Evolutionary conservation across 2,329 filamentous ascomycete genomes (phyloP).

Genomic region (Aspergillus proliferans): DNA sequence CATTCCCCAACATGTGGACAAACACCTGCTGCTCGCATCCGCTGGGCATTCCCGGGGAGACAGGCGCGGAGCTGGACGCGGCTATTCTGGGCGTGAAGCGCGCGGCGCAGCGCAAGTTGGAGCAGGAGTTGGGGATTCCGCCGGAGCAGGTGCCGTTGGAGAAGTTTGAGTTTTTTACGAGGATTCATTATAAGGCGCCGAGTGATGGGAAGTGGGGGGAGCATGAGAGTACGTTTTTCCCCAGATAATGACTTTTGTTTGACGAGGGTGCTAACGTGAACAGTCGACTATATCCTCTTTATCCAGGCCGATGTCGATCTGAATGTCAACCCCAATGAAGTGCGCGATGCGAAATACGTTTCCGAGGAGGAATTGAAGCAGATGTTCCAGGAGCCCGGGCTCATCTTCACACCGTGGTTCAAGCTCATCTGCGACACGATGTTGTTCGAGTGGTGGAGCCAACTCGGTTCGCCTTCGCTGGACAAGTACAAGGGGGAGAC

Average conservation of each 20-base stretch:
- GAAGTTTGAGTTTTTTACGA: slow-evolving; percentile 85
- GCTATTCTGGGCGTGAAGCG: slow-evolving; percentile 81
- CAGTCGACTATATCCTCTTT: slow-evolving; percentile 98
- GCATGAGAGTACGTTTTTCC: slow-evolving; percentile 72
- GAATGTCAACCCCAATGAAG: slow-evolving; percentile 78
- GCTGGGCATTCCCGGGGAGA: slow-evolving; percentile 84
- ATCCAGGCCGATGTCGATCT: slow-evolving; percentile 85
- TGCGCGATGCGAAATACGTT: slow-evolving; percentile 77
- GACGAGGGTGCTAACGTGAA: slow-evolving; percentile 10
- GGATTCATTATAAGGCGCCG: slow-evolving; percentile 97
- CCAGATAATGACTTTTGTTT: not conserved
- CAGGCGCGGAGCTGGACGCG: slow-evolving; percentile 71
- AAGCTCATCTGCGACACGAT: slow-evolving; percentile 97
- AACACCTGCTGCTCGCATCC: slow-evolving; percentile 99
- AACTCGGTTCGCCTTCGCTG: slow-evolving; percentile 66
- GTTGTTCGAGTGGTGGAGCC: slow-evolving; percentile 96
- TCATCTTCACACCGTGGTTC: slow-evolving; percentile 97
- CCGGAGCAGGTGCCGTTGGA: slow-evolving; percentile 81
- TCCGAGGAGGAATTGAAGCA: slow-evolving; percentile 72
- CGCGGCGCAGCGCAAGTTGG: slow-evolving; percentile 85
- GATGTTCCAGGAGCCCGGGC: slow-evolving; percentile 72
- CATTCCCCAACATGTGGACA: slow-evolving; percentile 98
- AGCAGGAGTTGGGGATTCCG: slow-evolving; percentile 92
- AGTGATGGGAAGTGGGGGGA: slow-evolving; percentile 98
- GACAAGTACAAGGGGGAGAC: slow-evolving; percentile 82